Base-by-base conservation (phyloP, 352 stramenopile genomes). In the Phytophthora vignae region DNA sequence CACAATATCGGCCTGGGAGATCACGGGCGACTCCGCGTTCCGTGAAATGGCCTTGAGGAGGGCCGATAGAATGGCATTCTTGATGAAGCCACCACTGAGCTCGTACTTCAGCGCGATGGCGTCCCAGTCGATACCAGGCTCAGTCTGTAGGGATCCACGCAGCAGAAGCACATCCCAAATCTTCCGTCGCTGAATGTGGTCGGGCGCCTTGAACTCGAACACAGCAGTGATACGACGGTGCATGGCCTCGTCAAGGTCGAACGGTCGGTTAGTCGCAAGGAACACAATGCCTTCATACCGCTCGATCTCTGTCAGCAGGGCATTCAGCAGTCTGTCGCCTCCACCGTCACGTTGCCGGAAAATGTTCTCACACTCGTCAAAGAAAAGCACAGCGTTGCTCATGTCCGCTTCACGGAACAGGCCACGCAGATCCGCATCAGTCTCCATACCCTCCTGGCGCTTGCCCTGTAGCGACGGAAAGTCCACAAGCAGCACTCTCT, bases 211-310 rank as follows among this genome's bases (percentile, higher is more conserved):
- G 74, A 95, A 97, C 67, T 97, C 90, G 19, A 97, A 94, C 31
- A 96, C 90, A 6, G 88, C 86, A 9, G 88, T 96, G 76, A 97
- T 97, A 57, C 91, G 90, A 25, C 91, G 91, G 64, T 97, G 91
- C 91, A 97, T 96, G 52, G 91, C 90, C 69, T 96, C 91, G 64
- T 97, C 91, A 60, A 97, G 58, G 52, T 97, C 91, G 40, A 94
- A 95, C 63, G 90, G 90, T 11, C 91, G 88, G 61, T 97, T 97
- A 0, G 91, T 97, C 10, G 91, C 91, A 19, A 97, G 67, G 57
- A 97, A 96, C 57, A 96, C 90, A 64, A 97, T 94, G 55, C 91
- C 90, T 77, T 93, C 85, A 71, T 96, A 94, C 11, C 85, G 81
- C 74, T 97, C 91, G 46, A 97, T 97, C 74, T 97, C 91, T 29